phyloP scores from a whole-genome alignment of 179 eudicot genomes.

The Drosera spatulata region DNA sequence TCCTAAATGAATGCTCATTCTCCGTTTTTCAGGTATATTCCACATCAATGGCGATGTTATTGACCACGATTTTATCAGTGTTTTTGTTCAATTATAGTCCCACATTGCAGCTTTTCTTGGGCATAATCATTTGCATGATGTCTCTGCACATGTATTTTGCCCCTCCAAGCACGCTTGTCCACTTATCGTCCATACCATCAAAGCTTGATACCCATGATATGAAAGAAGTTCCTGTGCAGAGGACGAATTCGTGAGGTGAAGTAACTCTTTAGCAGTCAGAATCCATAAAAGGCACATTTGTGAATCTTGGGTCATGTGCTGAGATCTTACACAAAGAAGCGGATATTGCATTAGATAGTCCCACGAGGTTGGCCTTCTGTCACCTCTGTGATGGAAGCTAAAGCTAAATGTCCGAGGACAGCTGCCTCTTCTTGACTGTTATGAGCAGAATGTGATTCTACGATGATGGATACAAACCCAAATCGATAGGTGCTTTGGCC shows the following conservation, averaged over 20 bases:
- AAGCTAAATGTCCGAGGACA: no score
- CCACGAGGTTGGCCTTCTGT: no score
- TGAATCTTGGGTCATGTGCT: no score
- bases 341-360: no score
- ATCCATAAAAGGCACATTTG: no score
- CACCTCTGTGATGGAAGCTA: no score
- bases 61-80: conserved; percentile 72
- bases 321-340: no score
- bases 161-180: conserved; percentile 67
- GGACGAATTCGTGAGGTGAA: conserved; percentile 31
- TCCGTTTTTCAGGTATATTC: conserved; percentile 59
- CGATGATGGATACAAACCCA: no score
- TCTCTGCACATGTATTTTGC: conserved; percentile 93
- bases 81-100: conserved; percentile 78
- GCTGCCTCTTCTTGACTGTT: no score
- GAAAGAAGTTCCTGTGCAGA: conserved; percentile 51
- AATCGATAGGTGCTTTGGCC: no score
- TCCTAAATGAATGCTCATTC: neutral
- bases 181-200: conserved; percentile 26
- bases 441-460: no score
- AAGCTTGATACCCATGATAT: conserved; percentile 33
- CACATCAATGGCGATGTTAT: conserved; percentile 93
- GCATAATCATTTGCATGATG: conserved; percentile 91
- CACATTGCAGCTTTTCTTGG: conserved; percentile 88
- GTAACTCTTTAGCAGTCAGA: neutral